phyloP scores from a whole-genome alignment of 2,329 filamentous ascomycete genomes.

The Zelopaecilomyces penicillatus region DNA sequence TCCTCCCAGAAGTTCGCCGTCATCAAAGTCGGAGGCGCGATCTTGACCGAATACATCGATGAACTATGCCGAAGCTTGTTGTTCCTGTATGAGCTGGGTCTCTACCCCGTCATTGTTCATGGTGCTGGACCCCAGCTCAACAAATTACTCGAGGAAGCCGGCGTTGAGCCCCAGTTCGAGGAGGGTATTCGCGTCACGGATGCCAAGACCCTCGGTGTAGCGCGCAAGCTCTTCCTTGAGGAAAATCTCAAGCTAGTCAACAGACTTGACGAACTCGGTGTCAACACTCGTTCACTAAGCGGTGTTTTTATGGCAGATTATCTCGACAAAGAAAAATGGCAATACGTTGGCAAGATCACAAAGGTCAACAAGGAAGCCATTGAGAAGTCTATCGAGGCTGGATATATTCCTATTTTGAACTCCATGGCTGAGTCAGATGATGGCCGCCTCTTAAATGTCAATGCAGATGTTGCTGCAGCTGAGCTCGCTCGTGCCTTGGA shows the following conservation, averaged over 20 bases:
- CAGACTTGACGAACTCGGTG: constrained; percentile 80
- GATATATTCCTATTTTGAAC: constrained; percentile 86
- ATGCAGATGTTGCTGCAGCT: constrained; percentile 91
- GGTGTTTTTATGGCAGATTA: constrained; percentile 92
- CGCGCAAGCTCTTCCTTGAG: constrained; percentile 85
- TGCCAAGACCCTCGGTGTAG: constrained; percentile 85
- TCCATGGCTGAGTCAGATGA: constrained; percentile 93
- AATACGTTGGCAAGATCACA: constrained; percentile 91
- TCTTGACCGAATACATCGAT: constrained; percentile 88
- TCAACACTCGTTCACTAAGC: constrained; percentile 80
- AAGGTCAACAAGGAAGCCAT: constrained; percentile 85
- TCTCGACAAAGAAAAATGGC: constrained; percentile 91
- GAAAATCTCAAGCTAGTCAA: constrained; percentile 92
- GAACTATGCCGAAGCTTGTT: constrained; percentile 82
- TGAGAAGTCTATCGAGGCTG: constrained; percentile 81
- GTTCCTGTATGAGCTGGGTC: constrained; percentile 87
- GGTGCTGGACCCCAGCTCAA: constrained; percentile 94
- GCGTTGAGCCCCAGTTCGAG: constrained; percentile 90
- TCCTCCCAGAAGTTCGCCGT: constrained; percentile 96
- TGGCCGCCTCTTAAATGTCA: constrained; percentile 92
- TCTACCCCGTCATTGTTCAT: constrained; percentile 93
- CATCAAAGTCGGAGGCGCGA: constrained; percentile 95
- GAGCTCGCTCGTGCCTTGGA: constrained; percentile 83
- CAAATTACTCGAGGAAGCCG: constrained; percentile 77
- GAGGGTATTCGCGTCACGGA: constrained; percentile 95